phyloP scores from a whole-genome alignment of 345 rosid genomes.

The Eucalyptus polybractea region DNA sequence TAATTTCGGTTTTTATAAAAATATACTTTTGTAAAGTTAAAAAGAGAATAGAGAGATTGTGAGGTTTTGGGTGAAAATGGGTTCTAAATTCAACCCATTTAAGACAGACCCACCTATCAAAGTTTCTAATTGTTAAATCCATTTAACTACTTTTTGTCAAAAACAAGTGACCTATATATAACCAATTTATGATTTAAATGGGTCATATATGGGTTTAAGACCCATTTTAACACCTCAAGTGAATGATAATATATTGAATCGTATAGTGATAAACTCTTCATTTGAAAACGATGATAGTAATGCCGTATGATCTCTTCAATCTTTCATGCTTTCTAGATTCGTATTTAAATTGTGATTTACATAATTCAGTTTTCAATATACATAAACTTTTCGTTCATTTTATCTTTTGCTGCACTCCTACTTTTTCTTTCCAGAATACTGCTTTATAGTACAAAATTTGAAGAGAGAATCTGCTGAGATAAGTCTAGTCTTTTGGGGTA shows the following conservation, averaged over 20 bases:
- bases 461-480: not conserved
- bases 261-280: not conserved
- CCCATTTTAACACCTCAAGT: not conserved
- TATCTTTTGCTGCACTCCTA: not conserved
- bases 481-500: not conserved
- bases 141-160: too few species aligned
- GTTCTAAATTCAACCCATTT: too few species aligned
- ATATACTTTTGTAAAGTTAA: too few species aligned
- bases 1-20: too few species aligned
- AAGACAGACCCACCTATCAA: too few species aligned
- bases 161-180: too few species aligned
- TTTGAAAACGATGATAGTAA: not conserved
- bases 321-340: not conserved
- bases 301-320: not conserved
- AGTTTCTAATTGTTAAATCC: too few species aligned
- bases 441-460: not conserved
- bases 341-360: not conserved
- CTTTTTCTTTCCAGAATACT: not conserved
- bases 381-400: not conserved
- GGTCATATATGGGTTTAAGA: too few species aligned
- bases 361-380: not conserved
- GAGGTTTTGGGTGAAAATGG: too few species aligned
- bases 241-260: not conserved
- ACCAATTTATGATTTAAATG: too few species aligned
- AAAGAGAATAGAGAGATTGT: too few species aligned